Evolutionary conservation across 768 basidiomycete species (phyloP).

Genomic region (Gyrodon lividus): DNA sequence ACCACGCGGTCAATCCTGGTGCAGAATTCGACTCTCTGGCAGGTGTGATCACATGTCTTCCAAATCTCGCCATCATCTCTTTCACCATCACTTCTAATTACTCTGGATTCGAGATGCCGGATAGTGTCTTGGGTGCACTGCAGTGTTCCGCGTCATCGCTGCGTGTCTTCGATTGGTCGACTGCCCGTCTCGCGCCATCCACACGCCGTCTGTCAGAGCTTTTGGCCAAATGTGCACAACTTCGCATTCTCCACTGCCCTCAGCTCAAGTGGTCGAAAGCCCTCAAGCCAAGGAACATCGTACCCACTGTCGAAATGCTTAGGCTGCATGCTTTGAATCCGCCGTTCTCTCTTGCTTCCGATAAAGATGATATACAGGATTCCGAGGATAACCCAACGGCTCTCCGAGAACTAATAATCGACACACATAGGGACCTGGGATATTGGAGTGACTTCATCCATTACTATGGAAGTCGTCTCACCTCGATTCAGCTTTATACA

Average conservation of each 20-base stretch:
- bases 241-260: conserved; percentile 16
- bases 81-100: conserved; percentile 4
- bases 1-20: neutral
- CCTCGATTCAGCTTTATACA: conserved; percentile 14
- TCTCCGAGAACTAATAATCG: conserved; percentile 20
- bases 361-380: neutral
- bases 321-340: conserved; percentile 1
- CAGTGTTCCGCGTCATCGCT: conserved; percentile 13
- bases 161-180: conserved; percentile 21
- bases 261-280: conserved; percentile 10
- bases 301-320: conserved; percentile 17
- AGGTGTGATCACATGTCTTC: conserved; percentile 15
- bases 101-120: neutral
- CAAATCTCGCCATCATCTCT: conserved; percentile 20
- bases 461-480: conserved; percentile 14
- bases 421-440: neutral
- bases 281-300: neutral
- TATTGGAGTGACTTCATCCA: conserved; percentile 15
- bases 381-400: neutral
- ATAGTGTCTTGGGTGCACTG: conserved; percentile 17
- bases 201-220: neutral
- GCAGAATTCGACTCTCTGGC: conserved; percentile 9
- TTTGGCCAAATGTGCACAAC: conserved; percentile 11
- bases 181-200: neutral
- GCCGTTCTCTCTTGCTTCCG: too few relatives aligned